Conservation (phyloP, 23 red algal species). For the Chondrus crispus region DNA sequence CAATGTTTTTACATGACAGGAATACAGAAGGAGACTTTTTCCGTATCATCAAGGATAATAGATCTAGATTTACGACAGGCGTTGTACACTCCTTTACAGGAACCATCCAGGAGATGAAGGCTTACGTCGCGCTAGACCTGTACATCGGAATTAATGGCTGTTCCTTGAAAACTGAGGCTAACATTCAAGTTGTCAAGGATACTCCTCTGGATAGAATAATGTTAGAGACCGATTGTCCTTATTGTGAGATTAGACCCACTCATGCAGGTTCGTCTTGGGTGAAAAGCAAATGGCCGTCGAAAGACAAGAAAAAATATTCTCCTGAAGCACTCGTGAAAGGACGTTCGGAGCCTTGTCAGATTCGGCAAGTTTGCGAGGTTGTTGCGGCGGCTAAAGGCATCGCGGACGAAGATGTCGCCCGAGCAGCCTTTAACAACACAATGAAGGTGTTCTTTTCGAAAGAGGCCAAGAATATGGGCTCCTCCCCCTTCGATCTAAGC, state of each 20-base stretch:
- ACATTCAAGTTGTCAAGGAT: slow-evolving; percentile 58
- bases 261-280: slow-evolving; percentile 74
- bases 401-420: slow-evolving; percentile 50
- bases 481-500: slow-evolving; percentile 56
- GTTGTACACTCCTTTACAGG: slow-evolving; percentile 98
- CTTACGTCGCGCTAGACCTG: slow-evolving; percentile 66
- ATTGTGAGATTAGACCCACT: slow-evolving; percentile 85
- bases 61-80: slow-evolving; percentile 44
- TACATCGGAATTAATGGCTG: slow-evolving; percentile 97
- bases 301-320: slow-evolving; percentile 88
- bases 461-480: slow-evolving; percentile 61
- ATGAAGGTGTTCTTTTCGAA: slow-evolving; percentile 72
- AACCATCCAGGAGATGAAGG: slow-evolving; percentile 62
- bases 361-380: slow-evolving; percentile 86
- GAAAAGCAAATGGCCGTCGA: slow-evolving; percentile 64
- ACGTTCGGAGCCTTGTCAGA: slow-evolving; percentile 84
- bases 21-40: slow-evolving; percentile 76
- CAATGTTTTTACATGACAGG: slow-evolving; percentile 94
- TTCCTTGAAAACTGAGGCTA: slow-evolving; percentile 90
- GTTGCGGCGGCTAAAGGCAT: slow-evolving; percentile 72
- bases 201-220: slow-evolving; percentile 92
- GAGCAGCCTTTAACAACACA: slow-evolving; percentile 76
- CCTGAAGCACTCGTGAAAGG: slow-evolving; percentile 74
- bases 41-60: slow-evolving; percentile 38
- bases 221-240: slow-evolving; percentile 95